Conservation (phyloP, 257 asterid species). For the Marsdenia floribunda region DNA sequence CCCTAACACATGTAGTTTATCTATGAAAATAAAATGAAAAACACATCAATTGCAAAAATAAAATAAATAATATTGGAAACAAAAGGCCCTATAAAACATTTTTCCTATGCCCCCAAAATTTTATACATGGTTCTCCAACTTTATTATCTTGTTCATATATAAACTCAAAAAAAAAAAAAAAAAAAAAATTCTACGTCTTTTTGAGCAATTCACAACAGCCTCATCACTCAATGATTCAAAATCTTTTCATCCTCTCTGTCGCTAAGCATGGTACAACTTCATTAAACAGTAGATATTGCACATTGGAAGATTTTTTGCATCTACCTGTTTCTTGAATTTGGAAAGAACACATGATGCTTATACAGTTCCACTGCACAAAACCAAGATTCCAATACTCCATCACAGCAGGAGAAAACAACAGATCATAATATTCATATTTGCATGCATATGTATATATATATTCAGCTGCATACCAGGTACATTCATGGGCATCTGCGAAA, state of each 20-base stretch:
- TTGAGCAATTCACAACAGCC: neutral
- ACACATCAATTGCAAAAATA: too few relatives aligned
- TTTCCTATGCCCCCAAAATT: too few relatives aligned
- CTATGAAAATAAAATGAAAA: too few relatives aligned
- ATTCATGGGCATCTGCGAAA: neutral
- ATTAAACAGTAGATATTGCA: neutral
- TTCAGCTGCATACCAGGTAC: neutral
- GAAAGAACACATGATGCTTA: neutral
- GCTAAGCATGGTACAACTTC: neutral
- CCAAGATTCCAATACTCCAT: neutral
- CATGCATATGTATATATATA: neutral
- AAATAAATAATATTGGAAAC: too few relatives aligned
- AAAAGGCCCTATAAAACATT: too few relatives aligned
- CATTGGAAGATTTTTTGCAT: neutral
- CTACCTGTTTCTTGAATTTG: neutral
- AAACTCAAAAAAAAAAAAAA: neutral
- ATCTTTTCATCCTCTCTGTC: neutral
- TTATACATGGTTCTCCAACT: too few relatives aligned
- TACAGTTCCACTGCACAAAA: neutral
- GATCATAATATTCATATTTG: neutral
- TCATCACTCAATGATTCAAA: neutral
- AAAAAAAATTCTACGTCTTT: too few relatives aligned
- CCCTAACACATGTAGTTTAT: too few relatives aligned
- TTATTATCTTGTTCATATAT: too few relatives aligned
- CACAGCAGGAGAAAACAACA: neutral